Evolutionary conservation across 306 rosid species (phyloP).

Genomic region (Gynostemma pentaphyllum): DNA sequence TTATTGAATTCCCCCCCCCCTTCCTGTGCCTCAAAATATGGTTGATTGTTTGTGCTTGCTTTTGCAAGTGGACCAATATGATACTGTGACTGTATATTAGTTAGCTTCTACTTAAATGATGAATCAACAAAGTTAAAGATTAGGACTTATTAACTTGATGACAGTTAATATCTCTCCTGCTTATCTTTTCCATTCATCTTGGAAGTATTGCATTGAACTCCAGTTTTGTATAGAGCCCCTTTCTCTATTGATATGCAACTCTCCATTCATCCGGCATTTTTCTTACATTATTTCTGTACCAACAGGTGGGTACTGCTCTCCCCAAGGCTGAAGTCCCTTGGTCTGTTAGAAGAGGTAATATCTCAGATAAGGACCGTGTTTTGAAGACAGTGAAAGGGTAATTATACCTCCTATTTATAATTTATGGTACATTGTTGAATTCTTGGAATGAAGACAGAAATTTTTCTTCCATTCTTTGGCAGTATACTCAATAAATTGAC

Average conservation of each 20-base stretch:
- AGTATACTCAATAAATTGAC: conserved; percentile 39
- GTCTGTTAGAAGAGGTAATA: conserved; percentile 27
- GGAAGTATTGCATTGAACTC: neutral
- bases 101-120: too few species aligned
- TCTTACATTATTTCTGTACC: neutral
- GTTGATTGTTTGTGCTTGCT: too few species aligned
- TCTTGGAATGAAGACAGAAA: neutral
- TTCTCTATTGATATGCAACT: neutral
- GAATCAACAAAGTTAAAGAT: too few species aligned
- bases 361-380: conserved; percentile 30
- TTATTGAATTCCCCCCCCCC: neutral
- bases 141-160: too few species aligned
- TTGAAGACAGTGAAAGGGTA: conserved; percentile 36
- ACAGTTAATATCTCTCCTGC: too few species aligned
- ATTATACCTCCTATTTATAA: neutral
- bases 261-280: neutral
- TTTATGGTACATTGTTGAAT: neutral
- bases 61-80: too few species aligned
- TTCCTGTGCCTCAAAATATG: too few species aligned
- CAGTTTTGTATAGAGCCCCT: neutral
- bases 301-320: conserved; percentile 23
- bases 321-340: conserved; percentile 35
- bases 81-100: too few species aligned
- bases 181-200: neutral
- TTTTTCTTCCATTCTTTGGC: conserved; percentile 3